Conservation (phyloP, 345 rosid genomes). For the Hibiscus mutabilis region DNA sequence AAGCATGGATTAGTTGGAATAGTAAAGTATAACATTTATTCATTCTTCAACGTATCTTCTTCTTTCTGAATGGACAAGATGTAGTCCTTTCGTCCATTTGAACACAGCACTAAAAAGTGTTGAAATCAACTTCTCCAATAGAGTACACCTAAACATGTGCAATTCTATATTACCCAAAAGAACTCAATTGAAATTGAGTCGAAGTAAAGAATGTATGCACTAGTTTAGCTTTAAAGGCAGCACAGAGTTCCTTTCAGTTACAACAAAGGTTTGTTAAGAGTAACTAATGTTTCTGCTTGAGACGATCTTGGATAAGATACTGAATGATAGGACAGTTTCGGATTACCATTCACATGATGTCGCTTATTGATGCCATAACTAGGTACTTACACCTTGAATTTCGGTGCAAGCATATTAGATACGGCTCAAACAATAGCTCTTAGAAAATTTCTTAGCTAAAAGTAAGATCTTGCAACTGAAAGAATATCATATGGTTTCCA, state of each 20-base stretch:
- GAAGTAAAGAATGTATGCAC: neutral
- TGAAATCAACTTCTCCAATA: neutral
- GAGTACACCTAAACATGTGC: neutral
- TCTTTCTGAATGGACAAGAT: neutral
- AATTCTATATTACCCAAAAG: neutral
- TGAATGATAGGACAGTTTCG: neutral
- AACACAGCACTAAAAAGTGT: neutral
- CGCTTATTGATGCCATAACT: neutral
- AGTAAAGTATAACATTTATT: neutral
- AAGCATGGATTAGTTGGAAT: neutral
- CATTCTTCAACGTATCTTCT: neutral
- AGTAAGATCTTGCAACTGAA: neutral
- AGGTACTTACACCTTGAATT: neutral
- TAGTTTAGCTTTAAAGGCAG: neutral
- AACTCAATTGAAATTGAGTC: neutral
- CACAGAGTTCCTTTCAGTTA: neutral
- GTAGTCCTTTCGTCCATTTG: neutral
- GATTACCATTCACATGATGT: too few relatives aligned
- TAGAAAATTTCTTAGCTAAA: neutral
- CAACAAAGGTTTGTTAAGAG: too few relatives aligned
- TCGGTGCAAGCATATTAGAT: neutral
- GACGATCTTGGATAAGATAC: neutral
- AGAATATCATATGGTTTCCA: neutral
- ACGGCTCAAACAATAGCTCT: neutral
- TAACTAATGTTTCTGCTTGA: neutral